Percentiles rank a stretch among this genome's conserved stretches.
Evolutionary conservation across 768 basidiomycete genomes (phyloP).

Genomic region (Kwoniella mangroviensis): DNA sequence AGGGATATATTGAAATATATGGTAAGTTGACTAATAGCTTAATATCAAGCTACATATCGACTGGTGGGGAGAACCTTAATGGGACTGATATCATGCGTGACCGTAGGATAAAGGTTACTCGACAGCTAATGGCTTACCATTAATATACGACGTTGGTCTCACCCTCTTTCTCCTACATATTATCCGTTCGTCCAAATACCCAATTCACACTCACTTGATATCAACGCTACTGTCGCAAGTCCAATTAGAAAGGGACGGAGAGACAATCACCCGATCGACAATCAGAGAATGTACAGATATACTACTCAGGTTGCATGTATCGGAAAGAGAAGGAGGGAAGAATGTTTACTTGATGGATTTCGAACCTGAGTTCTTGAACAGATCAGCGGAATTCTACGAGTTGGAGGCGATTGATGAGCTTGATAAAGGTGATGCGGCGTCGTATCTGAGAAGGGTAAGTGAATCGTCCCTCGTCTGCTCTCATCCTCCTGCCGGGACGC

Average conservation of each 20-base stretch:
- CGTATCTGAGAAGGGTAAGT: conserved; percentile 78
- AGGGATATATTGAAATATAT: conserved; percentile 93
- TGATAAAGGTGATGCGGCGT: conserved; percentile 75
- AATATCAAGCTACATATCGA: too few relatives aligned
- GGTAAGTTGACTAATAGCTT: conserved; percentile 64
- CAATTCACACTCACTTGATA: conserved; percentile 82
- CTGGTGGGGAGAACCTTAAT: too few relatives aligned
- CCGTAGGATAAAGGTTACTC: conserved; percentile 88
- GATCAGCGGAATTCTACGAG: conserved; percentile 79
- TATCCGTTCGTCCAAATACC: conserved; percentile 59
- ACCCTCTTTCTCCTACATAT: conserved; percentile 82
- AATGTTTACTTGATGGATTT: conserved; percentile 80
- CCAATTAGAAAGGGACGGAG: conserved; percentile 87
- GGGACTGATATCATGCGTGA: too few relatives aligned
- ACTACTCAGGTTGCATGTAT: conserved; percentile 66
- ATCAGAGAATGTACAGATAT: conserved; percentile 88
- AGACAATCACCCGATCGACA: conserved; percentile 85
- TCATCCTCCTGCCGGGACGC: too few relatives aligned
- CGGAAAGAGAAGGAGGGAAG: conserved; percentile 58
- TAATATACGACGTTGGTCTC: conserved; percentile 79
- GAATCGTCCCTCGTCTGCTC: too few relatives aligned
- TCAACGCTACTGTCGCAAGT: conserved; percentile 83
- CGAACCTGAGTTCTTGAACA: conserved; percentile 77
- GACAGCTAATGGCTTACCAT: conserved; percentile 71
- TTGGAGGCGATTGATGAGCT: conserved; percentile 73